Evolutionary conservation across 2,329 filamentous ascomycete genomes (phyloP).

Genomic region (Rhexocercosporidium sp.): DNA sequence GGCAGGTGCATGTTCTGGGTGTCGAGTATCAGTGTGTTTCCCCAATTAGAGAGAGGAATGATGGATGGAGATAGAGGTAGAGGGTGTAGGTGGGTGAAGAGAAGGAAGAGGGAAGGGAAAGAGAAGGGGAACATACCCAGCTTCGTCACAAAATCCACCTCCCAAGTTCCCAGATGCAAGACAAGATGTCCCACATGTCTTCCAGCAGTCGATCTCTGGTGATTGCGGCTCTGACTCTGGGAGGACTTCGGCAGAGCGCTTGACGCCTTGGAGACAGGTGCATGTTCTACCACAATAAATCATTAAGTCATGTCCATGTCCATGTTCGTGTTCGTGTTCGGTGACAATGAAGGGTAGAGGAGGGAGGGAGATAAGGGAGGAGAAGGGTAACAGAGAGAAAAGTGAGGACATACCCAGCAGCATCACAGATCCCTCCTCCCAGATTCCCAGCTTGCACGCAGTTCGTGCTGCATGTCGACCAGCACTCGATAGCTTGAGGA

Average conservation of each 20-base stretch:
- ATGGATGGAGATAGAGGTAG: not conserved
- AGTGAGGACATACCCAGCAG: not conserved
- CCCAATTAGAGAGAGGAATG: no score
- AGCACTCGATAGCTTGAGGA: not conserved
- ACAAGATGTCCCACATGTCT: not conserved
- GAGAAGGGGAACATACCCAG: not conserved
- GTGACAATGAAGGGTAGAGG: no score
- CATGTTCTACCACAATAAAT: not conserved
- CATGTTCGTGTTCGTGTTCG: no score
- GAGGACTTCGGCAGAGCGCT: not conserved
- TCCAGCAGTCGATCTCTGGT: not conserved
- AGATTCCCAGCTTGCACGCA: conserved; percentile 8
- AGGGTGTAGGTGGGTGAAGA: not conserved
- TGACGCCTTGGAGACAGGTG: conserved; percentile 6
- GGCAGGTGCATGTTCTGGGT: conserved; percentile 8
- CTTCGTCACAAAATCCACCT: not conserved
- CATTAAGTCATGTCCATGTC: no score
- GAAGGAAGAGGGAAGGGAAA: not conserved
- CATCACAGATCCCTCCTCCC: conserved; percentile 3
- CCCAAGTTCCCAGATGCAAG: not conserved
- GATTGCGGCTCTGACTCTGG: no score
- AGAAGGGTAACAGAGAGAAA: not conserved
- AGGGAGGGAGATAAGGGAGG: no score
- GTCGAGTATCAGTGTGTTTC: no score
- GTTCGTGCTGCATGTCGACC: not conserved